phyloP scores from a whole-genome alignment of 2,329 filamentous ascomycete genomes.

The Colletotrichum plurivorum region DNA sequence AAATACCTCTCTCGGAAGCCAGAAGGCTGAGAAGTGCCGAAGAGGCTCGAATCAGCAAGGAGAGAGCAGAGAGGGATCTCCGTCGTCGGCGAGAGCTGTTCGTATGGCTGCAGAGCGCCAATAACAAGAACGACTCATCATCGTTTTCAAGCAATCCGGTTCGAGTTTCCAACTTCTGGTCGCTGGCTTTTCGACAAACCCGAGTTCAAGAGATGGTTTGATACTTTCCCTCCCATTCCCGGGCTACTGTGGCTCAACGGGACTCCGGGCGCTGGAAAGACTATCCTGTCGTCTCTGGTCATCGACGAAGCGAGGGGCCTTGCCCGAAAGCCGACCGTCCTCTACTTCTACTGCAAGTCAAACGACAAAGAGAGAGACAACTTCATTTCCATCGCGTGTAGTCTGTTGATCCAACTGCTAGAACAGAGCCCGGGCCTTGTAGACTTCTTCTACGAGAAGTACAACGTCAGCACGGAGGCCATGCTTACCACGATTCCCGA shows the following conservation, averaged over 20 bases:
- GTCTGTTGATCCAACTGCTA: background rate
- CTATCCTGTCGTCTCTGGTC: background rate
- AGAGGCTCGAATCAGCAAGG: background rate
- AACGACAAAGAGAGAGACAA: background rate
- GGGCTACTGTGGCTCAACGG: background rate
- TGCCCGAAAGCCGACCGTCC: background rate
- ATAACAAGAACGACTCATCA: slow-evolving; percentile 2
- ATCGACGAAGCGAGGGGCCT: background rate
- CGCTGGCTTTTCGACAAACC: background rate
- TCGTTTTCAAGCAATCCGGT: background rate
- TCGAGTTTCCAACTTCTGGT: background rate
- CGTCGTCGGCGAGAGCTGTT: background rate
- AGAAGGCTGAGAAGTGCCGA: background rate
- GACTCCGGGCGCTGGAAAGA: background rate
- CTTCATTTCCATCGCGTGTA: background rate
- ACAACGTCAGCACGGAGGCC: background rate
- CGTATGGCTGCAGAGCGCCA: slow-evolving; percentile 1
- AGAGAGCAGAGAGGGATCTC: background rate
- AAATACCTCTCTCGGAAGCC: no score
- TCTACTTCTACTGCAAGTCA: background rate
- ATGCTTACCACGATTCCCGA: background rate
- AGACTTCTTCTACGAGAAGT: background rate
- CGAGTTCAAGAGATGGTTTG: slow-evolving; percentile 1
- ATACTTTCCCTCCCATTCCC: background rate
- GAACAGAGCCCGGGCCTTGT: background rate